Evolutionary conservation across 768 basidiomycete species (phyloP).

Genomic region (Suillus occidentalis): DNA sequence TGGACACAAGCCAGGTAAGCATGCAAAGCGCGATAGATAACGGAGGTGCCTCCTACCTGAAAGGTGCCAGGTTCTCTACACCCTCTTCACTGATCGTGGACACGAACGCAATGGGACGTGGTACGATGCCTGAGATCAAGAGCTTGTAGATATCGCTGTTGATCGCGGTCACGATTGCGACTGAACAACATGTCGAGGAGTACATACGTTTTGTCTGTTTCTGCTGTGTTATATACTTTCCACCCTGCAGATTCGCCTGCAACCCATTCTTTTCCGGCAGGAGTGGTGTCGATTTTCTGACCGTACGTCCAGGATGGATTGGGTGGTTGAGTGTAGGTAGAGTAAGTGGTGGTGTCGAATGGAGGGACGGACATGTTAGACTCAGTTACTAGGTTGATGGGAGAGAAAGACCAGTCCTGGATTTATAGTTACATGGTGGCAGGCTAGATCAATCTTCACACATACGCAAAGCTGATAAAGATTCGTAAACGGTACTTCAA

Average conservation of each 20-base stretch:
- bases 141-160: slow-evolving; percentile 32
- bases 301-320: slow-evolving; percentile 34
- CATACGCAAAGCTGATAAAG: background rate
- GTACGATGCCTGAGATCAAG: slow-evolving; percentile 40
- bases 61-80: slow-evolving; percentile 42
- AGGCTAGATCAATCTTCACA: background rate
- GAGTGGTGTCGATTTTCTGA: slow-evolving; percentile 28
- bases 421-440: slow-evolving; percentile 1
- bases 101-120: slow-evolving; percentile 47
- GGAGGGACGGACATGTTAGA: slow-evolving; percentile 29
- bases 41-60: slow-evolving; percentile 30
- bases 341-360: slow-evolving; percentile 19
- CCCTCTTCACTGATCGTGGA: slow-evolving; percentile 37
- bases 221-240: slow-evolving; percentile 32
- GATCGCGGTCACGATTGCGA: background rate
- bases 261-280: slow-evolving; percentile 33
- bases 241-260: slow-evolving; percentile 37
- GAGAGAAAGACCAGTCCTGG: background rate
- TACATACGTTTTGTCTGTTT: slow-evolving; percentile 28
- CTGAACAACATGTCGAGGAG: background rate
- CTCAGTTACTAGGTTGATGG: background rate
- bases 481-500: background rate
- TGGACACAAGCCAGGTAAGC: background rate
- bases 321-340: slow-evolving; percentile 29
- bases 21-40: background rate